Conservation (phyloP, 305 asterid genomes). For the Fraxinus platypoda region DNA sequence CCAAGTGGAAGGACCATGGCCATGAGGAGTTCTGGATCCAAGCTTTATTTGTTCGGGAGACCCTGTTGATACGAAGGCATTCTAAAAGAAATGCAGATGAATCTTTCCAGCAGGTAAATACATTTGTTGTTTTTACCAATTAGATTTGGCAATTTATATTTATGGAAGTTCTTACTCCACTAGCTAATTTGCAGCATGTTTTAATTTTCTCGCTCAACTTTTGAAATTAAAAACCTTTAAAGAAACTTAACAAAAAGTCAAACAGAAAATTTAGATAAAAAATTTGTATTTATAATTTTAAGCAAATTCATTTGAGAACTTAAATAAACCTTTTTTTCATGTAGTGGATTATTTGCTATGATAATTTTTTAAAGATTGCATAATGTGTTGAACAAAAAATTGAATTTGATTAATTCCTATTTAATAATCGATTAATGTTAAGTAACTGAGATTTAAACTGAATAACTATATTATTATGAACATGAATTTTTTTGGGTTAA, state of each 20-base stretch:
- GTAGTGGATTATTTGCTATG: not conserved
- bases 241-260: not conserved
- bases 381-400: too few species aligned
- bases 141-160: not conserved
- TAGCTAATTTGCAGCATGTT: not conserved
- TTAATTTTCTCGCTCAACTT: not conserved
- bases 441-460: not conserved
- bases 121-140: slow-evolving; percentile 9
- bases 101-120: slow-evolving; percentile 50
- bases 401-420: not conserved
- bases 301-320: not conserved
- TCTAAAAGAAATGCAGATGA: slow-evolving; percentile 33
- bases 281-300: not conserved
- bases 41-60: slow-evolving; percentile 52
- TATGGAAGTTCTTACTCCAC: not conserved
- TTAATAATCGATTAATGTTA: too few species aligned
- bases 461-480: not conserved
- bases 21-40: slow-evolving; percentile 46
- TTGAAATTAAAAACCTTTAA: not conserved
- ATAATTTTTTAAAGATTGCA: not conserved
- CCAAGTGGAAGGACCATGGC: slow-evolving; percentile 54
- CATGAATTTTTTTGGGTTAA: not conserved
- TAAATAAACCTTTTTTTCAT: not conserved
- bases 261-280: too few species aligned
- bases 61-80: slow-evolving; percentile 41